These are phyloP conservation scores for Chenopodium quinoa DNA, from an alignment of 148 eudicot genomes.

Conservation along the genomic window DNA sequence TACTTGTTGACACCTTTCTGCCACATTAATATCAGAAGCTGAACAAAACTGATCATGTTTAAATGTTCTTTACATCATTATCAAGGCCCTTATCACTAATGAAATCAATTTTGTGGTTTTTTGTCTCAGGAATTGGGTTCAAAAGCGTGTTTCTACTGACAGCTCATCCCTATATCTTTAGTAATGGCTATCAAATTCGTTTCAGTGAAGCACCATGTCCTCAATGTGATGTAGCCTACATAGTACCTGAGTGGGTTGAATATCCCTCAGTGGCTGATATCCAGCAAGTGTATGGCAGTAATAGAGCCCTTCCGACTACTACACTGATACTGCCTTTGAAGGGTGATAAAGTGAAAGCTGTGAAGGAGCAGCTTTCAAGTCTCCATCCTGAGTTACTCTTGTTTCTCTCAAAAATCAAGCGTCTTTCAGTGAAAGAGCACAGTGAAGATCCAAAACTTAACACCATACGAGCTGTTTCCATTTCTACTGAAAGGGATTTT, in stretches of 20 bases:
- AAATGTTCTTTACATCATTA: no score
- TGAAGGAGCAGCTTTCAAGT: constrained; percentile 54
- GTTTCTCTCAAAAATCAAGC: constrained; percentile 61
- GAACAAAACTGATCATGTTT: no score
- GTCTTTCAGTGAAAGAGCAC: constrained; percentile 54
- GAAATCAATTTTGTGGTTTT: neutral
- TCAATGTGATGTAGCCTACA: constrained; percentile 56
- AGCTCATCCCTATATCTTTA: constrained; percentile 57
- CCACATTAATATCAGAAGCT: no score
- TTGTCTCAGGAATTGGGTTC: constrained; percentile 12
- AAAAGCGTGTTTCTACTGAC: constrained; percentile 73
- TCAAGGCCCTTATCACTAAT: no score
- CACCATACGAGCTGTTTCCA: constrained; percentile 49
- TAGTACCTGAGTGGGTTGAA: constrained; percentile 81
- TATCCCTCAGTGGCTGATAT: constrained; percentile 46
- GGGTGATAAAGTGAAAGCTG: constrained; percentile 54
- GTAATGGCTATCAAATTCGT: constrained; percentile 64
- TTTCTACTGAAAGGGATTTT: constrained; percentile 49
- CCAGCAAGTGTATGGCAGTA: constrained; percentile 41
- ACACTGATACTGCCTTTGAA: constrained; percentile 64
- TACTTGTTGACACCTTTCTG: no score
- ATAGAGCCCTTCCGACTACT: constrained; percentile 51
- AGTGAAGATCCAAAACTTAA: constrained; percentile 39
- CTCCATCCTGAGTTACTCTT: constrained; percentile 74
- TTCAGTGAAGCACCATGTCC: constrained; percentile 62